Evolutionary conservation across 2,329 filamentous ascomycete species (phyloP).

Genomic region (Pyricularia grisea): DNA sequence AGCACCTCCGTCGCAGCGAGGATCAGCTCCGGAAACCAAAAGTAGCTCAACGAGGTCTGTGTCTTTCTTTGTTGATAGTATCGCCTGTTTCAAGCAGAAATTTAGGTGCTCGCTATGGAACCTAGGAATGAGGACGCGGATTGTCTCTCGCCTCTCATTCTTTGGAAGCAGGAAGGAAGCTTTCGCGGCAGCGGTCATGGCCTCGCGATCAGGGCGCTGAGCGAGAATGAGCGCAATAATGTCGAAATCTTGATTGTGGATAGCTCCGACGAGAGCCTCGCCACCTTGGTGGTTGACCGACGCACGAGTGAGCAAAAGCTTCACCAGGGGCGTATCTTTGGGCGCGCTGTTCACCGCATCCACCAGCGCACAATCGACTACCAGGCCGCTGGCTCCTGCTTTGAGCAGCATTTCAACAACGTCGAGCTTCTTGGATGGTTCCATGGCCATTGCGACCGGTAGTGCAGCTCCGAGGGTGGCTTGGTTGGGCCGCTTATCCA

Average conservation of each 20-base stretch:
- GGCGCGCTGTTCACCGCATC: constrained; percentile 12
- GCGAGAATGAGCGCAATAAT: constrained; percentile 14
- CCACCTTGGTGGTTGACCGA: constrained; percentile 18
- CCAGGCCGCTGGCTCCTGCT: constrained; percentile 12
- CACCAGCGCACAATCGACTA: constrained; percentile 15
- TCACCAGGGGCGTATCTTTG: constrained; percentile 11
- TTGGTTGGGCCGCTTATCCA: constrained; percentile 12
- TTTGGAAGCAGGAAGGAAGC: constrained; percentile 12
- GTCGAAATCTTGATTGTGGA: constrained; percentile 12
- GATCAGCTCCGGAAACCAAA: constrained; percentile 14
- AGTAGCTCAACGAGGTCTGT: constrained; percentile 12
- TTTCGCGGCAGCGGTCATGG: constrained; percentile 12
- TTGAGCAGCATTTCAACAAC: constrained; percentile 14
- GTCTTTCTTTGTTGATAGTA: constrained; percentile 12
- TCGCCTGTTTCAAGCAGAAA: constrained; percentile 13
- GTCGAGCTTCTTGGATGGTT: constrained; percentile 7
- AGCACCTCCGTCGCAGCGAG: constrained; percentile 13
- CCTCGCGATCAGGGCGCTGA: constrained; percentile 12
- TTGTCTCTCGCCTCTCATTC: constrained; percentile 8
- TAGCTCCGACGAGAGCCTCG: constrained; percentile 15
- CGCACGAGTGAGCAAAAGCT: constrained; percentile 13
- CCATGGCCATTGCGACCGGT: constrained; percentile 13
- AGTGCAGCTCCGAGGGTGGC: constrained; percentile 14
- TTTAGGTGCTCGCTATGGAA: constrained; percentile 16
- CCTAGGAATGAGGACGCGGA: constrained; percentile 10